A percentile compares a stretch with the other conserved stretches of the same genome.
Evolutionary conservation across 23 red algal genomes (phyloP).

Genomic region (Gracilariopsis chorda): DNA sequence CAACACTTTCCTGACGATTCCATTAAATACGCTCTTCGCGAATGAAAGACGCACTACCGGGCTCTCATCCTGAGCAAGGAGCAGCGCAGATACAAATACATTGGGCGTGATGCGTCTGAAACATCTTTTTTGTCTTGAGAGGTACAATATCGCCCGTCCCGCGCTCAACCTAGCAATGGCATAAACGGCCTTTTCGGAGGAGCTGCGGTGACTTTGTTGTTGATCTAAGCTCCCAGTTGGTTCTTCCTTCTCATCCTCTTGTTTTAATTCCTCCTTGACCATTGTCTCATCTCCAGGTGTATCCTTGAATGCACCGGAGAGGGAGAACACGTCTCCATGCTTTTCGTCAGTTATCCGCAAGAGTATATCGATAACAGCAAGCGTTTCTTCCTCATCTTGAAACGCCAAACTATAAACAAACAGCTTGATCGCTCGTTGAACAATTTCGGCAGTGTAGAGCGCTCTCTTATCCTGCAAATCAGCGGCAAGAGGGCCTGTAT

Average conservation of each 20-base stretch:
- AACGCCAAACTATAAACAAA: conserved; percentile 29
- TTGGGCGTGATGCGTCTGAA: conserved; percentile 13
- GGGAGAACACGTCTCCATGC: conserved; percentile 36
- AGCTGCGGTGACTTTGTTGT: not conserved
- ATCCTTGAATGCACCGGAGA: not conserved
- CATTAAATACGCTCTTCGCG: not conserved
- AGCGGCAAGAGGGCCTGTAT: not conserved
- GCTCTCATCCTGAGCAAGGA: conserved; percentile 48
- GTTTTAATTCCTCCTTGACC: not conserved
- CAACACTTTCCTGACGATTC: conserved; percentile 37
- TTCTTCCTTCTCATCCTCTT: not conserved
- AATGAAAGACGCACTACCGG: conserved; percentile 51
- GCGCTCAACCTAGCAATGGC: conserved; percentile 22
- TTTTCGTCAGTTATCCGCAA: conserved; percentile 17
- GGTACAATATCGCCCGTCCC: conserved; percentile 29
- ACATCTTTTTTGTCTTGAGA: conserved; percentile 32
- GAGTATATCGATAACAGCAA: conserved; percentile 23
- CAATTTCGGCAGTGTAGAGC: conserved; percentile 8
- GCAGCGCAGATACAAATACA: conserved; percentile 26
- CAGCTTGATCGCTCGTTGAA: conserved; percentile 29
- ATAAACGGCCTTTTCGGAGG: not conserved
- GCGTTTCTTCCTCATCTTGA: conserved; percentile 35
- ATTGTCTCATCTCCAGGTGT: not conserved
- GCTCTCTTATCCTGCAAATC: not conserved
- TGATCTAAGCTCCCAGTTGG: too few relatives aligned